These are phyloP conservation scores for Akanthomyces lecanii DNA, from an alignment of 2,329 filamentous ascomycete species.

Conservation along the genomic window DNA sequence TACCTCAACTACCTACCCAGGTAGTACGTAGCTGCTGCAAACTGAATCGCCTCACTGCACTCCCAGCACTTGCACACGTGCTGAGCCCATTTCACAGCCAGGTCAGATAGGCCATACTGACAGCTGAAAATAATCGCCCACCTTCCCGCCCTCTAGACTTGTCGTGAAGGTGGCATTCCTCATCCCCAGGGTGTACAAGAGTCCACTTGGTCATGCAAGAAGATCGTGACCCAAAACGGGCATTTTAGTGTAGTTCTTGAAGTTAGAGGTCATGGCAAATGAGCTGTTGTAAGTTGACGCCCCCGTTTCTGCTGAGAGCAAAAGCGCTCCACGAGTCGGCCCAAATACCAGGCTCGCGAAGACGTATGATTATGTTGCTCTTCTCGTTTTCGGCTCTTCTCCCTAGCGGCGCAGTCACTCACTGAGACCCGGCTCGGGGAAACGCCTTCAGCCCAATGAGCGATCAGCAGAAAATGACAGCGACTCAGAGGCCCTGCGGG, in stretches of 20 bases:
- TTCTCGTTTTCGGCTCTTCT: background rate
- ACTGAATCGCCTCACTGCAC: too few species aligned
- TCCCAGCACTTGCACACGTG: background rate
- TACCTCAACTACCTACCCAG: too few species aligned
- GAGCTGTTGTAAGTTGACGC: background rate
- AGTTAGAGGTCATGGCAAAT: background rate
- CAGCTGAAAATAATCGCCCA: background rate
- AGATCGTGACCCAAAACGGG: background rate
- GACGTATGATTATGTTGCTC: background rate
- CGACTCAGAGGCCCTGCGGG: background rate
- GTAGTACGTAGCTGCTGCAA: too few species aligned
- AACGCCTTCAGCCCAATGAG: background rate
- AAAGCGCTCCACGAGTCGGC: background rate
- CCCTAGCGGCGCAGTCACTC: background rate
- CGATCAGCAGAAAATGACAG: background rate
- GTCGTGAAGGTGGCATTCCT: background rate
- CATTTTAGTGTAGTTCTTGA: background rate
- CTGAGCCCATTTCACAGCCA: background rate
- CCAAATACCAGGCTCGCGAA: slow-evolving; percentile 4
- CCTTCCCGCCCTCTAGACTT: background rate
- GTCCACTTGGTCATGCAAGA: background rate
- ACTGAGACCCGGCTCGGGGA: too few species aligned
- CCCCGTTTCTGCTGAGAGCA: background rate
- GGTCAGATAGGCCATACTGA: background rate
- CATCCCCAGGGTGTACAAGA: background rate